Percentiles rank a stretch among this genome's conserved stretches.
Evolutionary conservation across 805 yeast genomes (phyloP).

Genomic region (Pichia sporocuriosa): DNA sequence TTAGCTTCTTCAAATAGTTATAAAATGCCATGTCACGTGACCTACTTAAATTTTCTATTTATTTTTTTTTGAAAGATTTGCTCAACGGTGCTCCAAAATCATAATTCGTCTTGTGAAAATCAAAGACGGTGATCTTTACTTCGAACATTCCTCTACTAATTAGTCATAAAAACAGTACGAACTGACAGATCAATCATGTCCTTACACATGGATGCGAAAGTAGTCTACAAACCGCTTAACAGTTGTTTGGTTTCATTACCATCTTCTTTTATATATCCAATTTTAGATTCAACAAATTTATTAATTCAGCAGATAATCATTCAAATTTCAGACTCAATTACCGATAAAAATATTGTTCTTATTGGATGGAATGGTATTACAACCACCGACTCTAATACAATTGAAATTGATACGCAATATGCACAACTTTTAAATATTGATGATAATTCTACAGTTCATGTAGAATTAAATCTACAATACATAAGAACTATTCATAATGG

Average conservation of each 20-base stretch:
- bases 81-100: too few species aligned
- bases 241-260: slow-evolving; percentile 35
- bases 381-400: slow-evolving; percentile 12
- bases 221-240: slow-evolving; percentile 20
- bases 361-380: slow-evolving; percentile 30
- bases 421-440: slow-evolving; percentile 44
- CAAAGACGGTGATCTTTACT: too few species aligned
- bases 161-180: too few species aligned
- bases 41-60: too few species aligned
- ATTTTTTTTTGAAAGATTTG: too few species aligned
- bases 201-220: slow-evolving; percentile 15
- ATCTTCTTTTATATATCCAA: slow-evolving; percentile 29
- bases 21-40: too few species aligned
- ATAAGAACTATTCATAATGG: slow-evolving; percentile 14
- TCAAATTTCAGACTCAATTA: slow-evolving; percentile 21
- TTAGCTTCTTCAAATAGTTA: too few species aligned
- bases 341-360: slow-evolving; percentile 14
- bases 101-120: too few species aligned
- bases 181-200: too few species aligned
- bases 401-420: slow-evolving; percentile 65
- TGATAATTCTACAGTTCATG: slow-evolving; percentile 35
- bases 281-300: slow-evolving; percentile 31
- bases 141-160: too few species aligned
- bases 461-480: slow-evolving; percentile 40
- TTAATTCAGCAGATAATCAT: slow-evolving; percentile 35